These are phyloP conservation scores for Pelargonium cotyledonis DNA, from an alignment of 441 rosid genomes.

Conservation along the genomic window DNA sequence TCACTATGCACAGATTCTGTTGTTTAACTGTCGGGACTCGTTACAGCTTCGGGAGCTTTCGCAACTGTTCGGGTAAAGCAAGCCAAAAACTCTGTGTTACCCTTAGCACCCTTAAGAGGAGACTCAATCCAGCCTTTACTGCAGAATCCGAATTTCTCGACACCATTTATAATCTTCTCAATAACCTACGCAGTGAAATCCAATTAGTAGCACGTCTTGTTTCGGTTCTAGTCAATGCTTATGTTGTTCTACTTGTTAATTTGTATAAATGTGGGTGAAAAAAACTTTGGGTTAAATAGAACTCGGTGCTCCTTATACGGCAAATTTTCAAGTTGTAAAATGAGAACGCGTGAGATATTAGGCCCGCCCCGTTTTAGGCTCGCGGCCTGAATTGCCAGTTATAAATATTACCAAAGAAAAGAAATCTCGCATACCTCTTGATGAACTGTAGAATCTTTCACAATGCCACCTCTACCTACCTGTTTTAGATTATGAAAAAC, in stretches of 20 bases:
- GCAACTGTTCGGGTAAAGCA: conserved; percentile 42
- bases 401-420: neutral
- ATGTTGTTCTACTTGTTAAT: no score
- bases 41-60: conserved; percentile 16
- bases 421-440: conserved; percentile 49
- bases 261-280: no score
- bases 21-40: neutral
- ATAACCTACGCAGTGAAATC: conserved; percentile 39
- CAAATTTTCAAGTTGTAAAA: no score
- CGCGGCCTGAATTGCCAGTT: no score
- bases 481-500: conserved; percentile 21
- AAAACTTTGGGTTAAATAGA: no score
- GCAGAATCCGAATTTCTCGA: conserved; percentile 60
- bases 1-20: neutral
- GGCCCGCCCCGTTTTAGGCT: no score
- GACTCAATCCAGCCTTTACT: conserved; percentile 80
- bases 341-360: no score
- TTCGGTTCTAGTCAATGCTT: neutral
- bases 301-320: no score
- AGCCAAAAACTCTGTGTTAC: conserved; percentile 79
- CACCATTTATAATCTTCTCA: conserved; percentile 68
- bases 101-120: conserved; percentile 87
- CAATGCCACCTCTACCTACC: conserved; percentile 92
- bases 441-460: conserved; percentile 81
- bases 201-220: neutral